phyloP scores from a whole-genome alignment of 2,329 filamentous ascomycete species.

The Knufia petricola region DNA sequence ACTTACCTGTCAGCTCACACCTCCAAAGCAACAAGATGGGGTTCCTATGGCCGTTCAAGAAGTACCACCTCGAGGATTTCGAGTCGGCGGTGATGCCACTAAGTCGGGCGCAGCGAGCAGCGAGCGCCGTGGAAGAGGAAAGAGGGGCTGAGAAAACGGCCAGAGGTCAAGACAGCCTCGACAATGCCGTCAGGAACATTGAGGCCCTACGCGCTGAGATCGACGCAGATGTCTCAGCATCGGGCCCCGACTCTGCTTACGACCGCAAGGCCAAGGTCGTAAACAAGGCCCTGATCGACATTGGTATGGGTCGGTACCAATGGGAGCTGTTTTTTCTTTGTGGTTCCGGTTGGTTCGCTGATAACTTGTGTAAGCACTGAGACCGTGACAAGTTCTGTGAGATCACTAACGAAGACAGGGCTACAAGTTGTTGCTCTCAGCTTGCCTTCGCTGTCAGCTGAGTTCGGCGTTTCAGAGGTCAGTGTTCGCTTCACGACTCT shows the following conservation, averaged over 20 bases:
- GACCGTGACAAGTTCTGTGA: too few relatives aligned
- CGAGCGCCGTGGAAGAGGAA: conserved; percentile 21
- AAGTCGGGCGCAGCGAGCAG: conserved; percentile 33
- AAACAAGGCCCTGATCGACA: conserved; percentile 77
- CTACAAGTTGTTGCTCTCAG: conserved; percentile 14
- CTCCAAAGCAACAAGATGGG: conserved; percentile 26
- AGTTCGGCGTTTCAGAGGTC: conserved; percentile 42
- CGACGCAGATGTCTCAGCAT: conserved; percentile 47
- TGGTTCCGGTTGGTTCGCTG: conserved; percentile 43
- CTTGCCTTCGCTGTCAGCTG: conserved; percentile 15
- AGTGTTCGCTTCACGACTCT: conserved; percentile 72
- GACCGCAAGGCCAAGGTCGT: conserved; percentile 78
- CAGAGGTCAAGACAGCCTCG: conserved; percentile 29
- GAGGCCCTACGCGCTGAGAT: conserved; percentile 61
- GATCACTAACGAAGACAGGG: conserved; percentile 7
- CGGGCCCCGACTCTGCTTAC: conserved; percentile 52
- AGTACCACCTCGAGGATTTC: conserved; percentile 41
- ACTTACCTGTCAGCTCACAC: not conserved
- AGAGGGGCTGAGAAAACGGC: conserved; percentile 21
- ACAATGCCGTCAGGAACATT: conserved; percentile 50
- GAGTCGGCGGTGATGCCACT: conserved; percentile 41
- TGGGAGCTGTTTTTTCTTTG: conserved; percentile 49
- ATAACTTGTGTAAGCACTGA: conserved; percentile 43
- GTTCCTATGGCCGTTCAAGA: conserved; percentile 42
- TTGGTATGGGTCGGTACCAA: conserved; percentile 66